phyloP scores from a whole-genome alignment of 371 early-diverging fungal genomes.

The Apophysomyces trapeziformis region DNA sequence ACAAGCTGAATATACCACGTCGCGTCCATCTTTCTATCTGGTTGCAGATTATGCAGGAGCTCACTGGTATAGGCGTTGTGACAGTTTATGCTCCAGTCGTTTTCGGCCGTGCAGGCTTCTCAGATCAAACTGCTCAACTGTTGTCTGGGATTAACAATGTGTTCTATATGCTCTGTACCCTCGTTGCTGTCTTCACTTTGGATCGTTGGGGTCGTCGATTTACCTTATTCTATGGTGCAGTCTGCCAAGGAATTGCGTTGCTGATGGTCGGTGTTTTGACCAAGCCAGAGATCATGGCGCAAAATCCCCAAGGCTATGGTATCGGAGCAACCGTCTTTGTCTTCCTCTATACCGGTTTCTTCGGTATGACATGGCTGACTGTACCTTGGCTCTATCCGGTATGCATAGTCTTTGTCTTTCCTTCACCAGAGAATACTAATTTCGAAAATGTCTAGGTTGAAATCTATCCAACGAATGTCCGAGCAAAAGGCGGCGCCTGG shows the following conservation, averaged over 20 bases:
- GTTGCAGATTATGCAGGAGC: conserved; percentile 49
- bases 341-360: conserved; percentile 41
- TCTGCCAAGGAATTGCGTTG: conserved; percentile 40
- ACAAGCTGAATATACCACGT: conserved; percentile 41
- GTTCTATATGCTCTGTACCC: conserved; percentile 40
- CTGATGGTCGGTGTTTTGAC: conserved; percentile 41
- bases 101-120: conserved; percentile 39
- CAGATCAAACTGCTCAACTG: conserved; percentile 33
- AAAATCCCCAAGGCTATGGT: conserved; percentile 32
- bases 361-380: conserved; percentile 47
- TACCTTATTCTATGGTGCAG: conserved; percentile 44
- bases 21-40: conserved; percentile 49
- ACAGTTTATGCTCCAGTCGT: conserved; percentile 48
- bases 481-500: conserved; percentile 49
- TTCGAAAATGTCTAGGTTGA: conserved; percentile 19
- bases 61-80: conserved; percentile 44
- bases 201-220: conserved; percentile 46
- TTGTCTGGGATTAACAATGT: conserved; percentile 45
- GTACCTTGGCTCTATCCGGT: conserved; percentile 50
- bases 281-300: conserved; percentile 37
- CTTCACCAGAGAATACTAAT: too few species aligned
- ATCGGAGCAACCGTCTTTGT: conserved; percentile 41
- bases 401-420: neutral
- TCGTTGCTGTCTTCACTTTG: conserved; percentile 44
- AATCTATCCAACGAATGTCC: conserved; percentile 41